Evolutionary conservation across 805 yeast genomes (phyloP).

Genomic region (Sugiyamaella valdiviana): DNA sequence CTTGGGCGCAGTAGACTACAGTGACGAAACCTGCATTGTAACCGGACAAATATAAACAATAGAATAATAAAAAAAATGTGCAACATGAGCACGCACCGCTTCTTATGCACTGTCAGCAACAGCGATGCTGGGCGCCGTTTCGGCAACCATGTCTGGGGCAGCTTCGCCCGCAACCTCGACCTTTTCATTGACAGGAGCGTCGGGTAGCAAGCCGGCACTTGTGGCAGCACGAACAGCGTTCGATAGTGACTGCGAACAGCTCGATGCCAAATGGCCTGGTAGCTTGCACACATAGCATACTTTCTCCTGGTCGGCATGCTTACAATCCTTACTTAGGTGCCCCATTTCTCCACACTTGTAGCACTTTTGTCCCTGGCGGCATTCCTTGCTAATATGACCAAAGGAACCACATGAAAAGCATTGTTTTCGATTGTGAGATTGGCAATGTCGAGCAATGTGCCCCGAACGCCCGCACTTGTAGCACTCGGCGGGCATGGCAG

Average conservation of each 20-base stretch:
- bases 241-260: neutral
- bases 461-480: slow-evolving; percentile 90
- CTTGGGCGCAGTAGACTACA: slow-evolving; percentile 9
- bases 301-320: slow-evolving; percentile 46
- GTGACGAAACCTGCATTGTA: neutral
- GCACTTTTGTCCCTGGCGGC: slow-evolving; percentile 82
- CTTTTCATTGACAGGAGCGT: neutral
- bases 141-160: no score
- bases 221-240: neutral
- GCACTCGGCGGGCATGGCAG: slow-evolving; percentile 51
- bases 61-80: neutral
- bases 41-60: no score
- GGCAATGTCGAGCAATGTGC: slow-evolving; percentile 82
- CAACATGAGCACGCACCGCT: no score
- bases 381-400: slow-evolving; percentile 85
- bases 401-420: slow-evolving; percentile 90
- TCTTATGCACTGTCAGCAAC: no score
- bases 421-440: slow-evolving; percentile 57
- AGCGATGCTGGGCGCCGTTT: no score
- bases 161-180: neutral
- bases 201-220: neutral
- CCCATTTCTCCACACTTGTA: slow-evolving; percentile 91
- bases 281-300: slow-evolving; percentile 70
- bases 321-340: slow-evolving; percentile 81
- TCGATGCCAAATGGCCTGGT: slow-evolving; percentile 75